Base-by-base conservation (phyloP, 257 asterid genomes). In the Thymus mandschuricus region DNA sequence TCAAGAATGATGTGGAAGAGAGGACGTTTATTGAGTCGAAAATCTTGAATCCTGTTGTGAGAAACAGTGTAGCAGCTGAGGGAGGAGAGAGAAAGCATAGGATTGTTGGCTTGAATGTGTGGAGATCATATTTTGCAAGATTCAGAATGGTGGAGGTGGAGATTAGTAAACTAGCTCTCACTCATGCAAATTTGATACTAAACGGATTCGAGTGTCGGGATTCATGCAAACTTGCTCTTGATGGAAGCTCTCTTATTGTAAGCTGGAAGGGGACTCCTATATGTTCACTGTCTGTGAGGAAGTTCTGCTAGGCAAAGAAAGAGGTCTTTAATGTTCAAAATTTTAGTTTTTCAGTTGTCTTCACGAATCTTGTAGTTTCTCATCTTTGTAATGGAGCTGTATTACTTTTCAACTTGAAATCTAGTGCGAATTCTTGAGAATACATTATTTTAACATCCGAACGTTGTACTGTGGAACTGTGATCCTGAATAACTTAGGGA, bases 191-290 rank as follows among this genome's bases (percentile, higher is more conserved):
- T 5, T 40, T 81, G 64, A 66, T 78, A 27, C 75, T 56, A 2
- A 34, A 75, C n/a, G 70, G 64, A 3, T 78, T 68, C 48, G 67
- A 57, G n/a, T 70, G 79, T 61, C 69, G 80, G 35, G 75, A 80
- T 75, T 83, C 71, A 29, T 80, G 79, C 70, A 79, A 76, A 1
- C 73, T 83, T 1, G 75, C 68, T 51, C 60, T 45, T 64, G 78
- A 77, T 61, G 83, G 82, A 0, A 71, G 77, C 2, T 45, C 71
- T 35, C 74, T 86, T 21, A 64, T 81, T 1, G 44, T 83, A 43
- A 82, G 88, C 28, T 83, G 90, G 90, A 81, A 86, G 66, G 87
- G 81, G 41, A 80, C 80, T 28, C 82, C 84, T 13, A n/a, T 74
- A 13, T 27, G 10, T 63, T 84, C 86, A 52, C 64, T 79, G 9